Evolutionary conservation across 2,329 filamentous ascomycete genomes (phyloP).

Genomic region (Aspergillus sp.): DNA sequence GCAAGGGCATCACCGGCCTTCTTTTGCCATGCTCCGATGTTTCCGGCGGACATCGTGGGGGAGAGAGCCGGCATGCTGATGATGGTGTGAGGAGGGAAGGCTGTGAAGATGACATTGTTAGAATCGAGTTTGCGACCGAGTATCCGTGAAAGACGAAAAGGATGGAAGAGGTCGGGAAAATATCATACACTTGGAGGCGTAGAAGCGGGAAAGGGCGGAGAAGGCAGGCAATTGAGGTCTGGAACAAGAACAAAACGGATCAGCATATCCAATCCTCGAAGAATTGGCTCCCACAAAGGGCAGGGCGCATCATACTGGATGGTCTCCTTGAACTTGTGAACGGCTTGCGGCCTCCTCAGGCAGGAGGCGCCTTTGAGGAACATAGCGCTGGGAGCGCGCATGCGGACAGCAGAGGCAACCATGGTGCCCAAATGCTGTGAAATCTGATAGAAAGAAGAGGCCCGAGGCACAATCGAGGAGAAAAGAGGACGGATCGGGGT

Average conservation of each 20-base stretch:
- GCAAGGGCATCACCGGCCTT: slow-evolving; percentile 83
- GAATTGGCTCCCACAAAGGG: background rate
- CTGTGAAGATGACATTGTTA: slow-evolving; percentile 50
- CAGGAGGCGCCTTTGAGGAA: slow-evolving; percentile 40
- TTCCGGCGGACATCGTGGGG: slow-evolving; percentile 94
- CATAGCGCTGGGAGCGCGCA: slow-evolving; percentile 45
- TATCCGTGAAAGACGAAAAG: slow-evolving; percentile 5
- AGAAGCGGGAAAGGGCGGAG: slow-evolving; percentile 63
- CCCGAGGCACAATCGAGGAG: slow-evolving; percentile 22
- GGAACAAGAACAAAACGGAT: slow-evolving; percentile 13
- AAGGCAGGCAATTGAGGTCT: slow-evolving; percentile 52
- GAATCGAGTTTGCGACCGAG: slow-evolving; percentile 12
- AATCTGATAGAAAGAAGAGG: slow-evolving; percentile 19
- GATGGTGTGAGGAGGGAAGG: slow-evolving; percentile 90
- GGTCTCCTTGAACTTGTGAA: slow-evolving; percentile 44
- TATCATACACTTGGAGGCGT: slow-evolving; percentile 66
- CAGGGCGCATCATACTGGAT: slow-evolving; percentile 35
- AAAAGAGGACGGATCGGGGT: slow-evolving; percentile 12
- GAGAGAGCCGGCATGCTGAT: slow-evolving; percentile 98
- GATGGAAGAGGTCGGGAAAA: background rate
- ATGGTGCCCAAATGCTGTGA: slow-evolving; percentile 45
- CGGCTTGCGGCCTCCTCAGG: slow-evolving; percentile 46
- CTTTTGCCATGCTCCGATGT: slow-evolving; percentile 98
- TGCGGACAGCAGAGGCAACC: slow-evolving; percentile 52
- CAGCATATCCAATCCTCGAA: slow-evolving; percentile 13